A percentile compares a stretch with the other conserved stretches of the same genome.
Evolutionary conservation across 208 protist genomes (phyloP).

Genomic region (Borovskyia barvae): DNA sequence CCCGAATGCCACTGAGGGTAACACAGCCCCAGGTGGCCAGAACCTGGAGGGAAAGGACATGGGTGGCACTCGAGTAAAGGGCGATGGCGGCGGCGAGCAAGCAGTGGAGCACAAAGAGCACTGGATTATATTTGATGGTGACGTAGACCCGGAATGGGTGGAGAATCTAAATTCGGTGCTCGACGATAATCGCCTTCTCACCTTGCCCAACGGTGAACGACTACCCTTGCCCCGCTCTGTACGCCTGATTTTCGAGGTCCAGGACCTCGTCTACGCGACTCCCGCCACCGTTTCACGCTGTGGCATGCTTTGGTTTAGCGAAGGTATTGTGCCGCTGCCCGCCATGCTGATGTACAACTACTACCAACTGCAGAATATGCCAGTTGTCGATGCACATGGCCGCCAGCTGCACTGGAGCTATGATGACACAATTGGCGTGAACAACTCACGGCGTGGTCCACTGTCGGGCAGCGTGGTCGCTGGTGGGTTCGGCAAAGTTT

Average conservation of each 20-base stretch:
- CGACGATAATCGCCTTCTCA: slow-evolving; percentile 99
- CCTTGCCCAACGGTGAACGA: slow-evolving; percentile 99
- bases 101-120: slow-evolving; percentile 62
- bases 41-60: not conserved
- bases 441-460: not conserved
- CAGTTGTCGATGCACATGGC: slow-evolving; percentile 48
- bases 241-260: slow-evolving; percentile 98
- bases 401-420: slow-evolving; percentile 46
- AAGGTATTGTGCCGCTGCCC: slow-evolving; percentile 92
- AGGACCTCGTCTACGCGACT: slow-evolving; percentile 97
- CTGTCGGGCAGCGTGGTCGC: slow-evolving; percentile 30
- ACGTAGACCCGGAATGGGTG: slow-evolving; percentile 99
- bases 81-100: not conserved
- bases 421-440: slow-evolving; percentile 42
- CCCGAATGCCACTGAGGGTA: not conserved
- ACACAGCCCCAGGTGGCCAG: too few species aligned
- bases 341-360: slow-evolving; percentile 58
- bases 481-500: slow-evolving; percentile 44
- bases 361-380: slow-evolving; percentile 43
- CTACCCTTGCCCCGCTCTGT: slow-evolving; percentile 96
- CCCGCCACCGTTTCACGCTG: slow-evolving; percentile 98
- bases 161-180: slow-evolving; percentile 99
- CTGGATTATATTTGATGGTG: slow-evolving; percentile 99
- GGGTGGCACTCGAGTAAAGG: not conserved
- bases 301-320: slow-evolving; percentile 99